These are phyloP conservation scores for Eleusine indica DNA, from an alignment of 176 grass and related monocot genomes.

Conservation along the genomic window DNA sequence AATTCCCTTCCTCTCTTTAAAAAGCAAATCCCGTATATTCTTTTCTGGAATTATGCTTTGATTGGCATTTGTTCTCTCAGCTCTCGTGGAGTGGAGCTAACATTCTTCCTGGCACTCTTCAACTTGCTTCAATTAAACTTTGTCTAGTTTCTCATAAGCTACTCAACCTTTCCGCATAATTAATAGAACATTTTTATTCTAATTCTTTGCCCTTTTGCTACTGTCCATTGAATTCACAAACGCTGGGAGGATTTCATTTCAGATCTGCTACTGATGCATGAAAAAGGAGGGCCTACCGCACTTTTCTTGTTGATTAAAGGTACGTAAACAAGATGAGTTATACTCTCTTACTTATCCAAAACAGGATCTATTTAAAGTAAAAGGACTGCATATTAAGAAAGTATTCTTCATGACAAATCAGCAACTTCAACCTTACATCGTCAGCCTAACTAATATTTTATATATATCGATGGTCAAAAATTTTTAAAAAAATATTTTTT, in stretches of 20 bases:
- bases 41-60: constrained; percentile 3
- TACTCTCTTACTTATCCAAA: neutral
- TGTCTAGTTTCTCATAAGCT: neutral
- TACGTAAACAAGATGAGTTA: neutral
- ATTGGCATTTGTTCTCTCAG: neutral
- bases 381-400: neutral
- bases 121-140: neutral
- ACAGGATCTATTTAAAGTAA: neutral
- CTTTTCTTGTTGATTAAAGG: neutral
- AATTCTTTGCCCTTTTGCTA: neutral
- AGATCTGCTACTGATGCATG: too few relatives aligned
- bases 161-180: neutral
- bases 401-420: neutral
- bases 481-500: too few relatives aligned
- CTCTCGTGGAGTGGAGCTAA: neutral
- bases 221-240: neutral
- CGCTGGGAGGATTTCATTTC: too few relatives aligned
- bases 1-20: neutral
- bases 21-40: neutral
- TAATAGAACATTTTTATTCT: neutral
- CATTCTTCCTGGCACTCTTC: neutral
- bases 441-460: neutral
- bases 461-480: too few relatives aligned
- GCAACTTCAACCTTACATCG: neutral
- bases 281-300: too few relatives aligned